Conservation (phyloP, 2,329 filamentous ascomycete species). For the Nannizzia gypsea region DNA sequence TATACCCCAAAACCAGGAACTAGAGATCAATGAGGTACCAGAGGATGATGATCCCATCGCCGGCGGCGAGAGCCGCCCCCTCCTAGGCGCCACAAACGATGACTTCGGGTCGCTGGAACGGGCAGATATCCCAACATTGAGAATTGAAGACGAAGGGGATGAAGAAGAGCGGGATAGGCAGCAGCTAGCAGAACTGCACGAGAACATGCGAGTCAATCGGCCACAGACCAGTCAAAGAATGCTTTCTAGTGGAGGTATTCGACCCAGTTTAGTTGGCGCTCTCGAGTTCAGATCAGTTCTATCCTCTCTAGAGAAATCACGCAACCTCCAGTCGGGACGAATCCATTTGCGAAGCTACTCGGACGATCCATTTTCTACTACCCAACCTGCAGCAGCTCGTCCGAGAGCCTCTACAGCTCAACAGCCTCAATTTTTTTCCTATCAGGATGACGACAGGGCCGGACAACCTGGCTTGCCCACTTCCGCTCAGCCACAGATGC, state of each 20-base stretch:
- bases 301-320: conserved; percentile 70
- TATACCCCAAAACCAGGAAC: conserved; percentile 46
- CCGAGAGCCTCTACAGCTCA: conserved; percentile 5
- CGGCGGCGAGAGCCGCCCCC: conserved; percentile 33
- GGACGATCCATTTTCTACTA: conserved; percentile 43
- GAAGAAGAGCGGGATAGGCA: conserved; percentile 41
- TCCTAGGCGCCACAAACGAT: conserved; percentile 40
- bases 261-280: conserved; percentile 84
- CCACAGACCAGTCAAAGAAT: conserved; percentile 54
- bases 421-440: background rate
- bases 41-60: conserved; percentile 41
- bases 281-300: conserved; percentile 87
- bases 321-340: conserved; percentile 59
- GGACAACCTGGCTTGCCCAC: background rate
- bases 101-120: conserved; percentile 54
- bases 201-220: conserved; percentile 80
- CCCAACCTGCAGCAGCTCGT: background rate
- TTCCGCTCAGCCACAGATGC: background rate
- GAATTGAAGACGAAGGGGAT: conserved; percentile 46
- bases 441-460: background rate
- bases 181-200: conserved; percentile 69
- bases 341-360: conserved; percentile 60
- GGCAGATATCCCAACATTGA: conserved; percentile 36
- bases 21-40: conserved; percentile 44
- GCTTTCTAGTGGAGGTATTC: conserved; percentile 68